Conservation (phyloP, 2,329 filamentous ascomycete species). For the Aureobasidium pullulans region DNA sequence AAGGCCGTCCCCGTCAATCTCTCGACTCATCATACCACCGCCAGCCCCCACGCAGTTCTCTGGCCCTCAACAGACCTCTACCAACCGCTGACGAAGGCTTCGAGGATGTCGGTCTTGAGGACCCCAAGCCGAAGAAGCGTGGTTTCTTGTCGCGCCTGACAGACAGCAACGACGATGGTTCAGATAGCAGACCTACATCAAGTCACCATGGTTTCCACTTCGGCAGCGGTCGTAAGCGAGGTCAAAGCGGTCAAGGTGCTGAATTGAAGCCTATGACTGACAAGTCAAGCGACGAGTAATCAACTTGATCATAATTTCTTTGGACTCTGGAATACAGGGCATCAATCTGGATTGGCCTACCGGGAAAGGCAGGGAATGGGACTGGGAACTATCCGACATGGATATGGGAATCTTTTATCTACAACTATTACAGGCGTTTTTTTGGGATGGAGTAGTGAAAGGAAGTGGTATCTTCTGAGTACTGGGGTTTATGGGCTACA, state of each 20-base stretch:
- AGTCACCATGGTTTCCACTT: constrained; percentile 42
- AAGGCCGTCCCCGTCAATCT: constrained; percentile 60
- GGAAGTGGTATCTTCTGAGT: constrained; percentile 6
- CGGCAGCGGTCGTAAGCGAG: constrained; percentile 60
- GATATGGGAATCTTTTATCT: neutral
- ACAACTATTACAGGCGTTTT: constrained; percentile 1
- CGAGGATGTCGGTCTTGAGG: constrained; percentile 86
- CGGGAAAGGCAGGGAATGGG: neutral
- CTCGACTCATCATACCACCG: constrained; percentile 63
- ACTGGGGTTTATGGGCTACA: neutral
- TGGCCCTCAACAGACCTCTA: constrained; percentile 26
- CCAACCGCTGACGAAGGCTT: constrained; percentile 59
- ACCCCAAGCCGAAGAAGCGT: constrained; percentile 65
- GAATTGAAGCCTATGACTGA: constrained; percentile 58
- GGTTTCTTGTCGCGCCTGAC: constrained; percentile 77
- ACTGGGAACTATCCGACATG: neutral
- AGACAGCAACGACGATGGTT: constrained; percentile 39
- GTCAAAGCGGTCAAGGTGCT: constrained; percentile 60
- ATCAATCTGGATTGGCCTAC: neutral
- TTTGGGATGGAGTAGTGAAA: neutral
- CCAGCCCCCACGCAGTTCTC: constrained; percentile 33
- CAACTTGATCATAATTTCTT: neutral
- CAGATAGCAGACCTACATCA: constrained; percentile 36
- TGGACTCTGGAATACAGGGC: neutral
- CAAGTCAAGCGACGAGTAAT: constrained; percentile 5